These are phyloP conservation scores for Lithocarpus polystachyus DNA, from an alignment of 306 rosid species.

Conservation along the genomic window DNA sequence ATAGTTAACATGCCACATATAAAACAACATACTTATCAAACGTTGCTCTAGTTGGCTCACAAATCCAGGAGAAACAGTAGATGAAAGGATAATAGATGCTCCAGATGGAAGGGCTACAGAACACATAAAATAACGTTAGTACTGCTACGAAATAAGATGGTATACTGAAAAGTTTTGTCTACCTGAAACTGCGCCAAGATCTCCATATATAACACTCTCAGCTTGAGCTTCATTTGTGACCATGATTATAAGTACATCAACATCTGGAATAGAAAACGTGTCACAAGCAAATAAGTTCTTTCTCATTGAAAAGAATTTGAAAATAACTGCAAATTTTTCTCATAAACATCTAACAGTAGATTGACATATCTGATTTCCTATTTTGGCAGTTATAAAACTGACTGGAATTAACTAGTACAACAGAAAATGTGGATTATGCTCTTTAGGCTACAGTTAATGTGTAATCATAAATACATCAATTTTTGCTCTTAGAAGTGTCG, in stretches of 20 bases:
- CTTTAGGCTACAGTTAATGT: neutral
- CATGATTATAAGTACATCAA: conserved; percentile 83
- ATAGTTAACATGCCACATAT: conserved; percentile 19
- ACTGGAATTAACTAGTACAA: conserved; percentile 6
- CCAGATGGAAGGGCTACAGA: conserved; percentile 73
- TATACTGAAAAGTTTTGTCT: conserved; percentile 22
- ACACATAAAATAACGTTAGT: conserved; percentile 34
- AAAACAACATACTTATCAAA: conserved; percentile 59
- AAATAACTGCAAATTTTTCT: conserved; percentile 16
- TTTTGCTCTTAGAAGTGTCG: neutral
- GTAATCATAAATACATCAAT: neutral
- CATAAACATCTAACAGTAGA: conserved; percentile 15
- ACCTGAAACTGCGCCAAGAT: conserved; percentile 88
- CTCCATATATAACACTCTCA: conserved; percentile 77
- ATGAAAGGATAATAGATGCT: conserved; percentile 75
- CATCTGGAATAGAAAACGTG: conserved; percentile 52
- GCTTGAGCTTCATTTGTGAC: conserved; percentile 91
- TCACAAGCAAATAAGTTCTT: conserved; percentile 4
- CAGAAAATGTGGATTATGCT: neutral
- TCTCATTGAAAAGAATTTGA: neutral
- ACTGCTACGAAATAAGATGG: conserved; percentile 4
- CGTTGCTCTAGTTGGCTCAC: conserved; percentile 76
- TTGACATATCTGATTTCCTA: neutral
- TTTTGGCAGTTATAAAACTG: neutral
- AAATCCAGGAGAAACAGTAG: conserved; percentile 96